A percentile compares a stretch with the other conserved stretches of the same genome.
Conservation (phyloP, 139 green algal genomes). For the Chlamydomonas sp. region DNA sequence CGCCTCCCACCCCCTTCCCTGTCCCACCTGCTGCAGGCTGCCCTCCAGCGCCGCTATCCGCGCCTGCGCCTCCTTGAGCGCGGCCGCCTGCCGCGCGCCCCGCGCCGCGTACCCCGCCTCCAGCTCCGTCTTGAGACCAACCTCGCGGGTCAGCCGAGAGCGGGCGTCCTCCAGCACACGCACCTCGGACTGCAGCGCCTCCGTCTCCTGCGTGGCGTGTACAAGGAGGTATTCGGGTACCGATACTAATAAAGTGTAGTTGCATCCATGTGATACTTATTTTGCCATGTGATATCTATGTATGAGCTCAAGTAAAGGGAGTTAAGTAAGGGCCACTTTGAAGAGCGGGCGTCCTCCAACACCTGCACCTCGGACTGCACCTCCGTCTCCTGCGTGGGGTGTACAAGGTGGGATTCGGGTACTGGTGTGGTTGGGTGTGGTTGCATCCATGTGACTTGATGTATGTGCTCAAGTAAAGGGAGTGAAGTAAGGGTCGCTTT, state of each 20-base stretch:
- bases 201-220: slow-evolving; percentile 69
- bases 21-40: slow-evolving; percentile 68
- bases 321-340: no score
- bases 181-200: slow-evolving; percentile 78
- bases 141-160: slow-evolving; percentile 70
- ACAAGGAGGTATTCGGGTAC: not conserved
- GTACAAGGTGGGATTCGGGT: no score
- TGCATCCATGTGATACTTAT: no score
- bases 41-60: slow-evolving; percentile 69
- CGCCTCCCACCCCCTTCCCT: slow-evolving; percentile 71
- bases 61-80: slow-evolving; percentile 54
- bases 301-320: no score
- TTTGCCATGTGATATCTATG: no score
- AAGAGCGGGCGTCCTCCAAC: no score
- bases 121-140: slow-evolving; percentile 76
- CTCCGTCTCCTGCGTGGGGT: no score
- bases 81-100: slow-evolving; percentile 69
- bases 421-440: no score
- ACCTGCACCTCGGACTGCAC: no score
- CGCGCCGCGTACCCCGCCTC: slow-evolving; percentile 83
- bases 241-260: not conserved
- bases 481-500: no score
- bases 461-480: no score
- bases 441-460: no score
- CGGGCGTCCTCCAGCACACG: slow-evolving; percentile 73